Conservation (phyloP, 2,329 filamentous ascomycete genomes). For the Penicillium sp. region DNA sequence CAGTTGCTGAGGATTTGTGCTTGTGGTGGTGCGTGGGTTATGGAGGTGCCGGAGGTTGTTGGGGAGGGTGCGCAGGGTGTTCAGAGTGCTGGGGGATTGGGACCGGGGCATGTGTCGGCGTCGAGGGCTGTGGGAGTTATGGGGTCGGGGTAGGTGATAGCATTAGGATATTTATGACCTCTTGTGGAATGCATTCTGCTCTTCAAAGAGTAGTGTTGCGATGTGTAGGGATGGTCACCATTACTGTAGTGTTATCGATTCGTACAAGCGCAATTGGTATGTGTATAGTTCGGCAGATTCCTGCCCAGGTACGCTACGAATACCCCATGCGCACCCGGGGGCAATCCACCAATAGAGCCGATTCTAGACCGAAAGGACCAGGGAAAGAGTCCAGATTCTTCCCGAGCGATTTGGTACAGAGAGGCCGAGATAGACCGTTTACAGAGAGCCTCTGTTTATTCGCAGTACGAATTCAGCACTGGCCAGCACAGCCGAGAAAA, state of each 20-base stretch:
- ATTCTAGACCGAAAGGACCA: background rate
- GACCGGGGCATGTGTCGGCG: background rate
- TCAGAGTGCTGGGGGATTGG: background rate
- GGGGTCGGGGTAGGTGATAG: background rate
- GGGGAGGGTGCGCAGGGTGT: background rate
- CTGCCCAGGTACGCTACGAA: background rate
- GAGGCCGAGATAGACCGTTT: background rate
- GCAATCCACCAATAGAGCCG: background rate
- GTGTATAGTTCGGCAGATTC: background rate
- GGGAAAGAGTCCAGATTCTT: background rate
- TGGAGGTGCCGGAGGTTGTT: slow-evolving; percentile 28
- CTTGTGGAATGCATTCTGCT: background rate
- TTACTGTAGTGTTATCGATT: too few relatives aligned
- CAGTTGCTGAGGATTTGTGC: slow-evolving; percentile 42
- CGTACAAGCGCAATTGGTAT: too few relatives aligned
- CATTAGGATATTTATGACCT: background rate
- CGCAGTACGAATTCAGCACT: background rate
- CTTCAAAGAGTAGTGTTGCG: background rate
- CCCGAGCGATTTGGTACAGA: too few relatives aligned
- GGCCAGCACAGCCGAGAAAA: slow-evolving; percentile 4
- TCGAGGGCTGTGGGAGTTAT: background rate
- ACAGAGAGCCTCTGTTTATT: background rate
- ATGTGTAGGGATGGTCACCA: background rate
- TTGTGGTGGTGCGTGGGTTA: slow-evolving; percentile 45
- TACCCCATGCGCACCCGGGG: background rate